phyloP scores from a whole-genome alignment of 176 grass and related monocot genomes.

The Lolium rigidum region DNA sequence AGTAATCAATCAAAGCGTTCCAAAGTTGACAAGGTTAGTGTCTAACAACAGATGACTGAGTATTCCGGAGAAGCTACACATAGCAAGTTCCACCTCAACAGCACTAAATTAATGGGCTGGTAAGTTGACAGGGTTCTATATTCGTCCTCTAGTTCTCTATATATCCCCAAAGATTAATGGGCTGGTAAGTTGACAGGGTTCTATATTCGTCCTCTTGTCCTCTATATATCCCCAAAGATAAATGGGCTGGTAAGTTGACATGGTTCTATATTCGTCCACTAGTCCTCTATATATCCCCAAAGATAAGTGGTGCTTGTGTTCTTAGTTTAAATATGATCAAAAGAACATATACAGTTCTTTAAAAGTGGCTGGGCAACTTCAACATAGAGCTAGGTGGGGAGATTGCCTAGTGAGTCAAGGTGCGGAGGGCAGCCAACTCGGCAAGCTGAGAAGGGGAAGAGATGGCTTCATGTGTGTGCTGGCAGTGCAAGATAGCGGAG shows the following conservation, averaged over 20 bases:
- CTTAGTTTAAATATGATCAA: slow-evolving; percentile 4
- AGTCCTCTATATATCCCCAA: background rate
- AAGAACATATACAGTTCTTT: background rate
- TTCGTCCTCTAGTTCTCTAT: background rate
- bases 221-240: background rate
- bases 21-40: background rate
- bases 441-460: background rate
- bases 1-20: slow-evolving; percentile 1
- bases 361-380: background rate
- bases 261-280: slow-evolving; percentile 11
- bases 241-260: background rate
- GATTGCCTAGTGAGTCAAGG: background rate
- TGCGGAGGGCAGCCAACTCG: background rate
- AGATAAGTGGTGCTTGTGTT: background rate
- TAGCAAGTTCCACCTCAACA: background rate
- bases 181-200: background rate
- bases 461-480: background rate
- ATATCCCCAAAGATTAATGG: background rate
- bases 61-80: background rate
- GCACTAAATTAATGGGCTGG: background rate
- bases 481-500: background rate
- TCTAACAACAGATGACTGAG: background rate
- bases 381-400: background rate
- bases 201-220: slow-evolving; percentile 8
- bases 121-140: slow-evolving; percentile 1